Conservation (phyloP, 2,329 filamentous ascomycete species). For the Nigrospora oryzae region DNA sequence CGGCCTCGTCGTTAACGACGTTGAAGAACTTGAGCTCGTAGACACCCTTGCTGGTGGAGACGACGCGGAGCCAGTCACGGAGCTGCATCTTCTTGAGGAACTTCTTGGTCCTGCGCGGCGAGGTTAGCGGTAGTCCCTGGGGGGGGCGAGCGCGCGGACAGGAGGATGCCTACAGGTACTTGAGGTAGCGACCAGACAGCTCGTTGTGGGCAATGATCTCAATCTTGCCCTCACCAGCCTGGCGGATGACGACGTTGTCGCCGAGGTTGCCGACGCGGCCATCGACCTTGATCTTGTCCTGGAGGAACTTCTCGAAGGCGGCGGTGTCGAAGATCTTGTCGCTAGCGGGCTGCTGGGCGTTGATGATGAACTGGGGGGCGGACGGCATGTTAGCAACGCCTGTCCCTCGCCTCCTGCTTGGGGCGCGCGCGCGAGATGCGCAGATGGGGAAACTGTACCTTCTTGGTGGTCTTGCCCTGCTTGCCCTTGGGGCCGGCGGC, state of each 20-base stretch:
- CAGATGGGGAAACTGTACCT: conserved; percentile 44
- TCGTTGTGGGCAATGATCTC: conserved; percentile 96
- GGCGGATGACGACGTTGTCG: conserved; percentile 82
- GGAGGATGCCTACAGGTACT: conserved; percentile 77
- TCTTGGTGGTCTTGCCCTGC: conserved; percentile 71
- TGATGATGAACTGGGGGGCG: conserved; percentile 81
- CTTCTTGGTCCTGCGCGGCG: conserved; percentile 81
- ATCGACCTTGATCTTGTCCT: conserved; percentile 99
- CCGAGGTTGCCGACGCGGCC: conserved; percentile 97
- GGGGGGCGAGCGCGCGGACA: too few relatives aligned
- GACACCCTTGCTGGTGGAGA: conserved; percentile 94
- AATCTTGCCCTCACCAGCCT: conserved; percentile 93
- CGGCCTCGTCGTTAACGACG: conserved; percentile 95
- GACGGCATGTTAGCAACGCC: background rate
- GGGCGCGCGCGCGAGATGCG: background rate
- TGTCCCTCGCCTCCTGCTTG: background rate
- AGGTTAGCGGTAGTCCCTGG: conserved; percentile 7
- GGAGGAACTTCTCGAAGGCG: conserved; percentile 99
- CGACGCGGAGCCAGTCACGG: conserved; percentile 98
- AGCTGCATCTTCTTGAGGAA: conserved; percentile 99
- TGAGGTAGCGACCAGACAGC: conserved; percentile 97
- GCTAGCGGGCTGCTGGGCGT: conserved; percentile 93
- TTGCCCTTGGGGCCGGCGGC: conserved; percentile 53
- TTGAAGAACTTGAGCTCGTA: conserved; percentile 99
- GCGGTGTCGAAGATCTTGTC: conserved; percentile 99